phyloP scores from a whole-genome alignment of 805 yeast genomes.

The Candida namnaoensis region DNA sequence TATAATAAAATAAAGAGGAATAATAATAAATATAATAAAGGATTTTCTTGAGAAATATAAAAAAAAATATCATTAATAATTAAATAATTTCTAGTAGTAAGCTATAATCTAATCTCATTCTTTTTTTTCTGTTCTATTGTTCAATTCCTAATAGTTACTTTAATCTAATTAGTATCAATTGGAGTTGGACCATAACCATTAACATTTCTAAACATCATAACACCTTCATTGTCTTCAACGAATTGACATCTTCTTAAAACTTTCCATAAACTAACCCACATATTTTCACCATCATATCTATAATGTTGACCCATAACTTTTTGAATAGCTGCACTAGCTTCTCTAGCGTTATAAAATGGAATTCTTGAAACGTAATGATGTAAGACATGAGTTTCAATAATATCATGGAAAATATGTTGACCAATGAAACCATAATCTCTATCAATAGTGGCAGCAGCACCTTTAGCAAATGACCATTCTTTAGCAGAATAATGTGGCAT shows the following conservation, averaged over 20 bases:
- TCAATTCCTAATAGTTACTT: too few relatives aligned
- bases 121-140: too few relatives aligned
- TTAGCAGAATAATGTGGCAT: constrained; percentile 49
- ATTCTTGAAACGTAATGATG: constrained; percentile 49
- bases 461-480: constrained; percentile 58
- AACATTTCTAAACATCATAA: constrained; percentile 56
- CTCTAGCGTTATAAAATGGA: constrained; percentile 48
- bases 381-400: constrained; percentile 49
- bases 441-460: constrained; percentile 61
- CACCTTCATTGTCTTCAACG: constrained; percentile 61
- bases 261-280: constrained; percentile 53
- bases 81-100: too few relatives aligned
- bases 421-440: constrained; percentile 55
- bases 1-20: too few relatives aligned
- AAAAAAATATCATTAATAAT: too few relatives aligned
- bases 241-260: constrained; percentile 58
- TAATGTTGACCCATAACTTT: constrained; percentile 46
- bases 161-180: background rate
- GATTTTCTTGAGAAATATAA: too few relatives aligned
- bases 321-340: constrained; percentile 41
- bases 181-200: constrained; percentile 35
- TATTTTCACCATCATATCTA: constrained; percentile 39
- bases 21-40: too few relatives aligned
- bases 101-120: too few relatives aligned
- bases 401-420: constrained; percentile 46